A percentile compares a stretch with the other conserved stretches of the same genome.
These are phyloP conservation scores for Neovahlkampfia damariscottae DNA, from an alignment of 78 protist species.

Conservation along the genomic window DNA sequence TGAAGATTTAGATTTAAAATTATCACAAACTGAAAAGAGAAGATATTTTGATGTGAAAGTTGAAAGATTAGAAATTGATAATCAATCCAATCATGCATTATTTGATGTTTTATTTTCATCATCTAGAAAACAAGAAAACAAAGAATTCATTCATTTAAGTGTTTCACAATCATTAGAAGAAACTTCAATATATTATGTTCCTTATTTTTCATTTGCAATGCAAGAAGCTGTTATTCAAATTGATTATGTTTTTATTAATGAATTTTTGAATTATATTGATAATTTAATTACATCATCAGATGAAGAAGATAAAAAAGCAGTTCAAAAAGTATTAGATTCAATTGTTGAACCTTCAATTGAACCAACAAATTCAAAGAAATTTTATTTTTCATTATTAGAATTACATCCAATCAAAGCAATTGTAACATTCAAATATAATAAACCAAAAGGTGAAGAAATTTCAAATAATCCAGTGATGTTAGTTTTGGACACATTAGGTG, in stretches of 20 bases:
- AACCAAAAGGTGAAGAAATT: too few relatives aligned
- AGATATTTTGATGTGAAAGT: background rate
- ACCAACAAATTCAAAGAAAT: background rate
- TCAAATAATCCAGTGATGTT: background rate
- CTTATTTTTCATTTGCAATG: background rate
- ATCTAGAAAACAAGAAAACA: background rate
- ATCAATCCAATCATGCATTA: background rate
- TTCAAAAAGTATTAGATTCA: background rate
- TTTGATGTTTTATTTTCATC: background rate
- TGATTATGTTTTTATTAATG: background rate
- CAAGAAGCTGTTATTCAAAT: background rate
- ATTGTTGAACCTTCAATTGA: background rate
- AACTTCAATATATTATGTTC: background rate
- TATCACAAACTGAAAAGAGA: background rate
- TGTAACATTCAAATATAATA: background rate
- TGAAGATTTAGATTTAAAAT: background rate
- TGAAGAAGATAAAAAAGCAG: background rate
- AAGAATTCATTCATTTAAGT: background rate
- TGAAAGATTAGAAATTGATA: background rate
- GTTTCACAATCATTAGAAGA: background rate
- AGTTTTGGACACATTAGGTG: background rate
- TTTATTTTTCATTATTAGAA: background rate
- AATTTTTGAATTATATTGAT: background rate
- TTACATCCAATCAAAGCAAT: background rate
- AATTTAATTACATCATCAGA: background rate